These are phyloP conservation scores for Flaveria ramosissima DNA, from an alignment of 129 eudicot species.

Conservation along the genomic window DNA sequence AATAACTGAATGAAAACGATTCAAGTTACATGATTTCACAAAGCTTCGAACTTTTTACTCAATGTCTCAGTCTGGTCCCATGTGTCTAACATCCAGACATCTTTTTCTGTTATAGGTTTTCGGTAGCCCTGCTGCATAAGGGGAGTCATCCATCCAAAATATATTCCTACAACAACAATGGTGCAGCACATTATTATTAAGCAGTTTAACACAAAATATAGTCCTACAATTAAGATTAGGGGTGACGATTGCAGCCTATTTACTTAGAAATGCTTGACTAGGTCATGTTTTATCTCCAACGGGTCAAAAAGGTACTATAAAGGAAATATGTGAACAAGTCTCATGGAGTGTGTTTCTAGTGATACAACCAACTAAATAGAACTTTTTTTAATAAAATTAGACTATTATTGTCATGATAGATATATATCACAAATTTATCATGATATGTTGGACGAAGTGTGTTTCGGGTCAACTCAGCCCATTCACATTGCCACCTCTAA, in stretches of 20 bases:
- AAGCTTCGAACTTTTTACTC: constrained; percentile 54
- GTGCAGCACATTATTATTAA: constrained; percentile 23
- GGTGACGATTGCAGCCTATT: not conserved
- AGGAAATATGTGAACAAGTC: not conserved
- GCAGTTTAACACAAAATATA: constrained; percentile 7
- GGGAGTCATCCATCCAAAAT: constrained; percentile 83
- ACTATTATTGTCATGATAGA: not conserved
- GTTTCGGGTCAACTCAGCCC: not conserved
- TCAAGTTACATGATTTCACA: constrained; percentile 11
- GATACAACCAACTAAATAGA: not conserved
- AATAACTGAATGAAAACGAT: not conserved
- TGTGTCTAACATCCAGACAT: constrained; percentile 87
- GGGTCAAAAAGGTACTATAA: not conserved
- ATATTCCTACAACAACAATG: constrained; percentile 51
- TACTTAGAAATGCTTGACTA: not conserved
- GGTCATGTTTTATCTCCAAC: not conserved
- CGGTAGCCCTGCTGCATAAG: constrained; percentile 83
- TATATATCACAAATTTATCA: not conserved
- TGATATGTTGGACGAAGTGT: not conserved
- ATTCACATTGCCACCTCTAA: not conserved
- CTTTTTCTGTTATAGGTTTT: constrained; percentile 89
- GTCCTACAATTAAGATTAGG: not conserved
- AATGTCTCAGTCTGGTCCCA: constrained; percentile 90
- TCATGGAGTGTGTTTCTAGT: not conserved
- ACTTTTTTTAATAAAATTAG: not conserved